These are phyloP conservation scores for Escallonia herrerae DNA, from an alignment of 129 eudicot genomes.

Conservation along the genomic window DNA sequence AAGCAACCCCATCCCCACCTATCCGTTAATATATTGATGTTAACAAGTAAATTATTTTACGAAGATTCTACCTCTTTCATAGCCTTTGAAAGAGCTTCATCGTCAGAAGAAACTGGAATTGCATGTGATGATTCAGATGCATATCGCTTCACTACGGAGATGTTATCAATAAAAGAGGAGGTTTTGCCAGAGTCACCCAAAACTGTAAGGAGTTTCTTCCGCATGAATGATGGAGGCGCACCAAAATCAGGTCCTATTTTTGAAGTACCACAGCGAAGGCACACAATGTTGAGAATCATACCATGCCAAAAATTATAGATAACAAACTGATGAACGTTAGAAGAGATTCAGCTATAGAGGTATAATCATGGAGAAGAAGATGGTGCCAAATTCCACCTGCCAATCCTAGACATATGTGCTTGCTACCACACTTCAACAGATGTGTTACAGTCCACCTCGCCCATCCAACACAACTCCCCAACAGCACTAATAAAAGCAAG, in stretches of 20 bases:
- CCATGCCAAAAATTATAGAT: neutral
- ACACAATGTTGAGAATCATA: constrained; percentile 6
- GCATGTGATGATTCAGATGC: constrained; percentile 87
- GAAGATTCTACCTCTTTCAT: constrained; percentile 58
- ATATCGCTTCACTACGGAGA: constrained; percentile 76
- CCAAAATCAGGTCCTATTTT: constrained; percentile 88
- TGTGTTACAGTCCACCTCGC: no score
- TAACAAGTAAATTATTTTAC: neutral
- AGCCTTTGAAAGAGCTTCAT: constrained; percentile 77
- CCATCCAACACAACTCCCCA: no score
- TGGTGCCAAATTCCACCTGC: neutral
- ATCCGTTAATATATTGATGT: neutral
- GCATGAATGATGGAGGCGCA: constrained; percentile 54
- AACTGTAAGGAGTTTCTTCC: constrained; percentile 68
- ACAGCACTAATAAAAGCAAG: no score
- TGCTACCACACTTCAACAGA: no score
- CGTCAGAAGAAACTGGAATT: constrained; percentile 79
- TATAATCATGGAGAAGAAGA: neutral
- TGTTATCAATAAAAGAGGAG: constrained; percentile 71
- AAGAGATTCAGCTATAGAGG: neutral
- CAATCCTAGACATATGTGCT: no score
- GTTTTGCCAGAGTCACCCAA: constrained; percentile 72
- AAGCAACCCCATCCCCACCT: neutral
- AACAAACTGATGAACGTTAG: neutral
- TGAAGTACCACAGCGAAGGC: constrained; percentile 13